These are phyloP conservation scores for Xylaria cubensis DNA, from an alignment of 495 filamentous ascomycete genomes.

Conservation along the genomic window DNA sequence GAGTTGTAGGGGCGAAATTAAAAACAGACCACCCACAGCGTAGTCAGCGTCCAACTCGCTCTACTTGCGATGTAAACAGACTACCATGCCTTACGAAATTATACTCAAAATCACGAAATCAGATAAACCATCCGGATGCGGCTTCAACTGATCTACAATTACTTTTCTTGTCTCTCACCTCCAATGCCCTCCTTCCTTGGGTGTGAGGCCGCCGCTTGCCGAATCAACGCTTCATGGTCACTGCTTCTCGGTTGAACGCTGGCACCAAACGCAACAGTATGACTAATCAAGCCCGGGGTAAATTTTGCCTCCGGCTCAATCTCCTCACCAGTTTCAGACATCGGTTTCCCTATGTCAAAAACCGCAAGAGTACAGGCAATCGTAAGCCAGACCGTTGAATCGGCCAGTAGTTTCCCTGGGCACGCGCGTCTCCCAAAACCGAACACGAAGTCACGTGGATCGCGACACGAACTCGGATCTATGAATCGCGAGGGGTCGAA, in stretches of 20 bases:
- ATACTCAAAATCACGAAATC: too few relatives aligned
- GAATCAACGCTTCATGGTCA: not conserved
- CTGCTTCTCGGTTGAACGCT: not conserved
- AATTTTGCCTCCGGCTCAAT: not conserved
- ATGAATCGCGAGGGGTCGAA: not conserved
- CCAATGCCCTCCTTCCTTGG: not conserved
- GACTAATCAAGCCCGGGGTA: not conserved
- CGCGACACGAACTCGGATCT: not conserved
- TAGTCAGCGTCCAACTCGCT: too few relatives aligned
- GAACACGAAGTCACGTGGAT: not conserved
- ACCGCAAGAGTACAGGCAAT: not conserved
- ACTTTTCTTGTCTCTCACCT: not conserved
- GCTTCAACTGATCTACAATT: not conserved
- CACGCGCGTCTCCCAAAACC: not conserved
- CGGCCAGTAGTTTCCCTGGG: not conserved
- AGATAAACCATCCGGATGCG: too few relatives aligned
- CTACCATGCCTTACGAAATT: too few relatives aligned
- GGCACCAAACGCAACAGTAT: not conserved
- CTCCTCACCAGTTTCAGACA: not conserved
- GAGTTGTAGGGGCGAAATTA: too few relatives aligned
- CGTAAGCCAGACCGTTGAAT: not conserved
- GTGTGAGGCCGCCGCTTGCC: not conserved
- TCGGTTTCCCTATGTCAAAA: not conserved
- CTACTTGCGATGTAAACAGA: too few relatives aligned
- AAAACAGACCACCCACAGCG: too few relatives aligned